These are phyloP conservation scores for Umbelopsis sp. DNA, from an alignment of 192 early-diverging fungal genomes.

Conservation along the genomic window DNA sequence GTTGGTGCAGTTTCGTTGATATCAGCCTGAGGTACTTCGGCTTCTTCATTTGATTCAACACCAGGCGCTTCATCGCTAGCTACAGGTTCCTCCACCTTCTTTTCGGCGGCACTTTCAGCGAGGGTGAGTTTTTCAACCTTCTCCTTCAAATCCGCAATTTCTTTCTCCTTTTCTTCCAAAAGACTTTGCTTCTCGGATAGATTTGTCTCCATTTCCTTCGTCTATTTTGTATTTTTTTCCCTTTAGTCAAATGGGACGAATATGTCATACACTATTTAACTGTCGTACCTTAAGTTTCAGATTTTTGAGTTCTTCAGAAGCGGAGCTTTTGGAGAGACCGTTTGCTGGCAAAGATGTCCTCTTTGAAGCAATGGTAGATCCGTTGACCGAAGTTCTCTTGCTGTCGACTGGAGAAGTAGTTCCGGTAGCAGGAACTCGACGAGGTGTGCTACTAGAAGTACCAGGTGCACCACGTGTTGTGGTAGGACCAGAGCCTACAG, in stretches of 20 bases:
- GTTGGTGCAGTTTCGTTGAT: background rate
- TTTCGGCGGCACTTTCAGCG: background rate
- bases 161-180: conserved; percentile 7
- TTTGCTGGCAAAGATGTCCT: background rate
- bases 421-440: background rate
- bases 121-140: background rate
- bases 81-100: background rate
- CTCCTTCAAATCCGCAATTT: conserved; percentile 11
- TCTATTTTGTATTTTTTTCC: background rate
- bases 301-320: background rate
- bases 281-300: background rate
- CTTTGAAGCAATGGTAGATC: background rate
- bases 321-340: background rate
- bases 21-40: background rate
- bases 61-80: background rate
- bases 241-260: background rate
- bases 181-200: conserved; percentile 2
- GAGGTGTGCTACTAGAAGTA: background rate
- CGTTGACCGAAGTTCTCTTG: conserved; percentile 1
- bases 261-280: background rate
- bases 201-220: background rate
- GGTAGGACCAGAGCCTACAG: background rate
- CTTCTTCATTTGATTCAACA: background rate
- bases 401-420: background rate
- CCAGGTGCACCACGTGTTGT: background rate